phyloP scores from a whole-genome alignment of 1,284 basidiomycete genomes.

The Trametes hirsuta region DNA sequence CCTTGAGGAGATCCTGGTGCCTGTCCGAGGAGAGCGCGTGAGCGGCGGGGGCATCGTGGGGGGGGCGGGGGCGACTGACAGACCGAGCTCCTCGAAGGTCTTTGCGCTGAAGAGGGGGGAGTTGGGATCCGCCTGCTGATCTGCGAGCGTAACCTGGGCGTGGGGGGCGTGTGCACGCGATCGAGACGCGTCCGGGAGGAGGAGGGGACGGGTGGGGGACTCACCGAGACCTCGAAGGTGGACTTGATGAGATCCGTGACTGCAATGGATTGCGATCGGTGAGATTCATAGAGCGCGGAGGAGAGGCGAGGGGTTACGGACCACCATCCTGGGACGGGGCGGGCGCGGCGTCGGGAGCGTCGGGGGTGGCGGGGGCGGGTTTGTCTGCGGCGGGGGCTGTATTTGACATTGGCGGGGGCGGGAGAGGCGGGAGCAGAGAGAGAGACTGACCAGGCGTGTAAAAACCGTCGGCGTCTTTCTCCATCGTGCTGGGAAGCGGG shows the following conservation, averaged over 20 bases:
- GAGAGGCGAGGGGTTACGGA: conserved; percentile 7
- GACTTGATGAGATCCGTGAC: conserved; percentile 68
- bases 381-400: conserved; percentile 15
- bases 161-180: neutral
- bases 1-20: conserved; percentile 89
- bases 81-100: conserved; percentile 91
- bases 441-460: conserved; percentile 53
- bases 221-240: conserved; percentile 74
- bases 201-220: conserved; percentile 30
- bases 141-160: conserved; percentile 91
- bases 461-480: conserved; percentile 78
- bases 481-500: conserved; percentile 39
- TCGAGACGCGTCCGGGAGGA: conserved; percentile 20
- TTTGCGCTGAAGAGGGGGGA: conserved; percentile 95
- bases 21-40: conserved; percentile 43
- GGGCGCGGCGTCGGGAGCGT: conserved; percentile 6
- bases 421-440: conserved; percentile 1
- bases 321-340: conserved; percentile 17
- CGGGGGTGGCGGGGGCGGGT: conserved; percentile 4
- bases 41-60: conserved; percentile 2
- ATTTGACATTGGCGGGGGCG: conserved; percentile 8
- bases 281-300: neutral
- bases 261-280: conserved; percentile 15
- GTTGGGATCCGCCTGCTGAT: conserved; percentile 95
- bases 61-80: conserved; percentile 57